A percentile compares a stretch with the other conserved stretches of the same genome.
Evolutionary conservation across 257 asterid genomes (phyloP).

Genomic region (Scutellaria barbata): DNA sequence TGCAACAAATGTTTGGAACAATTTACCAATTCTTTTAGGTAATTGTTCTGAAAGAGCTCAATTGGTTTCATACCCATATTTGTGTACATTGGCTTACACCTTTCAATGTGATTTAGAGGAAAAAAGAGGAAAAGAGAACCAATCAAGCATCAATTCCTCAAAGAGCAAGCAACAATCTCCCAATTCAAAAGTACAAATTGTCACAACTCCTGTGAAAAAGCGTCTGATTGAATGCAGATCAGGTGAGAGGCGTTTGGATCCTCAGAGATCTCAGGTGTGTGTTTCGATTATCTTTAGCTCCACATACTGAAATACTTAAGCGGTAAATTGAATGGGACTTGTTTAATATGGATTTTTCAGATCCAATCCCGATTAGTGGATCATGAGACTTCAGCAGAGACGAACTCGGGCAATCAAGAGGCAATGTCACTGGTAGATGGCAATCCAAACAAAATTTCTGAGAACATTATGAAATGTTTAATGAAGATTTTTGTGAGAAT

Average conservation of each 20-base stretch:
- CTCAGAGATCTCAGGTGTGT: constrained; percentile 57
- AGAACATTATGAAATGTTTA: constrained; percentile 77
- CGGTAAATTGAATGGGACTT: constrained; percentile 14
- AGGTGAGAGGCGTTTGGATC: constrained; percentile 50
- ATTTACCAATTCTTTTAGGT: constrained; percentile 51
- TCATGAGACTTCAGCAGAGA: constrained; percentile 45
- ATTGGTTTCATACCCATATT: constrained; percentile 21
- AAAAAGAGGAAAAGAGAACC: constrained; percentile 61
- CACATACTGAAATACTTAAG: constrained; percentile 7
- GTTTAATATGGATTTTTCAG: constrained; percentile 41
- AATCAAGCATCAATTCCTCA: constrained; percentile 43
- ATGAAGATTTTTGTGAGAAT: constrained; percentile 65
- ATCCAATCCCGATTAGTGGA: constrained; percentile 41
- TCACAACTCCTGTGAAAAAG: constrained; percentile 55
- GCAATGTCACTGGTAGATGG: constrained; percentile 39
- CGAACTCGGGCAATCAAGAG: constrained; percentile 37
- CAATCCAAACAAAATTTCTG: constrained; percentile 75
- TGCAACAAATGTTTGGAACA: constrained; percentile 35
- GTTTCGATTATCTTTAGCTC: constrained; percentile 9
- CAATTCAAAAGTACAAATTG: constrained; percentile 41
- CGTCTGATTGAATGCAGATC: constrained; percentile 45
- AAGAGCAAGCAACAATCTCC: constrained; percentile 56
- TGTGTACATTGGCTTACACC: not conserved
- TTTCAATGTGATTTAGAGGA: constrained; percentile 49
- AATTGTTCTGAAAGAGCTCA: constrained; percentile 25